Evolutionary conservation across 2,329 filamentous ascomycete genomes (phyloP).

Genomic region (Blastomyces emzantsi): DNA sequence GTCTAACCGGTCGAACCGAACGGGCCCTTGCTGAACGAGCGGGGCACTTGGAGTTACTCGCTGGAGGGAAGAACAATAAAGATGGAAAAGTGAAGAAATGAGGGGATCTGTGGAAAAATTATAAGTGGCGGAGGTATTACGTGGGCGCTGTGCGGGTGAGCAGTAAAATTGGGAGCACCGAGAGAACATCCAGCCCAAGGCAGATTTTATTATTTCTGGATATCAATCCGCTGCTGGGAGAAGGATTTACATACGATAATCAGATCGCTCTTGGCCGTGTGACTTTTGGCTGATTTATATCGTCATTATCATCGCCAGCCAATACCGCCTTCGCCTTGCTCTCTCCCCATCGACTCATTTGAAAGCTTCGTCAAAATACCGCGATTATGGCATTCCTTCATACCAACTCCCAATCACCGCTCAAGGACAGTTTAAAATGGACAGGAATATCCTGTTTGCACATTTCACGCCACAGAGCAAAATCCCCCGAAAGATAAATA

Average conservation of each 20-base stretch:
- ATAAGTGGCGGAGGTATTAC: background rate
- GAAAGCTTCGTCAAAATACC: background rate
- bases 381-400: background rate
- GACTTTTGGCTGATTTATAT: no score
- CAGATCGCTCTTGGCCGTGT: background rate
- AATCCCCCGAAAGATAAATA: background rate
- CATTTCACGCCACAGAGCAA: background rate
- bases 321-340: background rate
- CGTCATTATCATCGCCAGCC: background rate
- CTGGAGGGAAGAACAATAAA: conserved; percentile 54
- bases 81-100: conserved; percentile 12
- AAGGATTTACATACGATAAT: background rate
- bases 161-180: background rate
- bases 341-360: no score
- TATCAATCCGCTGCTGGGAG: background rate
- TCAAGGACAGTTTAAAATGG: background rate
- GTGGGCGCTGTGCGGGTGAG: background rate
- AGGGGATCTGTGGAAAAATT: background rate
- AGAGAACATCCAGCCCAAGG: background rate
- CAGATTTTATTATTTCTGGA: background rate
- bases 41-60: conserved; percentile 60
- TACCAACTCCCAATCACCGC: background rate
- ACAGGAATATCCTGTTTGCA: background rate
- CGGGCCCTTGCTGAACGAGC: conserved; percentile 56
- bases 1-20: conserved; percentile 58